These are phyloP conservation scores for Apiospora phragmitis DNA, from an alignment of 2,329 filamentous ascomycete genomes.

Conservation along the genomic window DNA sequence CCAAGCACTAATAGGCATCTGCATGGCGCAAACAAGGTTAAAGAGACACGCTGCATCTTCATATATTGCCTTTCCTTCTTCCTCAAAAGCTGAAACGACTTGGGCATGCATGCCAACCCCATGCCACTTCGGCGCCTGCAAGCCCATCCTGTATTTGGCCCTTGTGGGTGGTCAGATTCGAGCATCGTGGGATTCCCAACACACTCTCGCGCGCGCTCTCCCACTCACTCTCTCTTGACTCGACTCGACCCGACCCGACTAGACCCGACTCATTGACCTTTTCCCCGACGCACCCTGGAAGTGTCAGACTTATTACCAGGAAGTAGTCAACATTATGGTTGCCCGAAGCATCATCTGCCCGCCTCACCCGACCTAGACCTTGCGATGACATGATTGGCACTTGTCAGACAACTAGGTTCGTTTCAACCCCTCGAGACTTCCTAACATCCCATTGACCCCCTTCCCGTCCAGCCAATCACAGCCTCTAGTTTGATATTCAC, in stretches of 20 bases:
- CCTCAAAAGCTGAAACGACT: not conserved
- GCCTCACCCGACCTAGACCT: constrained; percentile 1
- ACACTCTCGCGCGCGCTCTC: not conserved
- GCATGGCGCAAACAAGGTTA: constrained; percentile 28
- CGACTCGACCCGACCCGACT: not conserved
- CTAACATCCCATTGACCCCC: not conserved
- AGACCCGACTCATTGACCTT: not conserved
- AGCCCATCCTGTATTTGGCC: not conserved
- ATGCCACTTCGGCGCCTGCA: not conserved
- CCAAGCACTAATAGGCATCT: constrained; percentile 19
- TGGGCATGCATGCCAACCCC: not conserved
- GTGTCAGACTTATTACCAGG: not conserved
- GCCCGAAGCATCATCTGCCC: not conserved
- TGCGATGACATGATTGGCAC: not conserved
- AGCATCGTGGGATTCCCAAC: constrained; percentile 4
- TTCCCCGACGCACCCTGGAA: not conserved
- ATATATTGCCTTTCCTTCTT: not conserved
- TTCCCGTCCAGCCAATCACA: not conserved
- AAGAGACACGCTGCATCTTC: not conserved
- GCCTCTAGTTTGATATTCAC: not conserved
- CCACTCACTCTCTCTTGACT: not conserved
- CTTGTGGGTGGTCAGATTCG: not conserved
- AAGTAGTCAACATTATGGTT: not conserved
- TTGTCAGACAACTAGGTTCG: constrained; percentile 1
- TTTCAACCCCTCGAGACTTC: constrained; percentile 6